Percentiles rank a stretch among this genome's conserved stretches.
phyloP scores from a whole-genome alignment of 192 early-diverging fungal species.

The Diversispora epigaea region DNA sequence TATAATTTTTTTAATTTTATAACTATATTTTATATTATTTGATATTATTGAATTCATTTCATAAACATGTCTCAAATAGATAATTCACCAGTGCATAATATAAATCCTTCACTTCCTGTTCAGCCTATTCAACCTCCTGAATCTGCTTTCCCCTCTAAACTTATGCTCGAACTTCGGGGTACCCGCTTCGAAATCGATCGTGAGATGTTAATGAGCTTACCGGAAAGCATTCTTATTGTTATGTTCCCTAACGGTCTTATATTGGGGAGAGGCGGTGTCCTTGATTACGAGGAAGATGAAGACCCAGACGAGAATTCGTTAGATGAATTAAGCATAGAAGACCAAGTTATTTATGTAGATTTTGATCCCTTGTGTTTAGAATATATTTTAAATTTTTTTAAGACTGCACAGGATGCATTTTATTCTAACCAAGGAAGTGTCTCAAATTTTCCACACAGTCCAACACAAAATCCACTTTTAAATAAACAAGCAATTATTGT shows the following conservation, averaged over 20 bases:
- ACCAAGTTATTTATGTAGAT: constrained; percentile 55
- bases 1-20: too few relatives aligned
- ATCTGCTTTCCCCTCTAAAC: constrained; percentile 46
- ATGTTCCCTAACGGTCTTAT: constrained; percentile 66
- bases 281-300: constrained; percentile 41
- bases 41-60: too few relatives aligned
- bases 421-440: constrained; percentile 36
- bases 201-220: constrained; percentile 55
- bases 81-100: constrained; percentile 10
- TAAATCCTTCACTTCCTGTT: constrained; percentile 16
- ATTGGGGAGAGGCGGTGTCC: constrained; percentile 36
- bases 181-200: constrained; percentile 55
- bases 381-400: constrained; percentile 53
- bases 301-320: constrained; percentile 40
- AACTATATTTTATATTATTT: too few relatives aligned
- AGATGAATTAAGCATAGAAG: constrained; percentile 43
- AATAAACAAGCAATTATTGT: constrained; percentile 71
- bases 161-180: constrained; percentile 60
- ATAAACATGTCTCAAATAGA: constrained; percentile 30
- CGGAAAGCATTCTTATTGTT: constrained; percentile 60
- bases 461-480: constrained; percentile 48
- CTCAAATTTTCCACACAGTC: constrained; percentile 22
- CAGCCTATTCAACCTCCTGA: constrained; percentile 25
- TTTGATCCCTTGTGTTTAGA: constrained; percentile 56
- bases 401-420: constrained; percentile 44